phyloP scores from a whole-genome alignment of 1,139 yeast genomes.

The Casaregolazyma suthepensis region DNA sequence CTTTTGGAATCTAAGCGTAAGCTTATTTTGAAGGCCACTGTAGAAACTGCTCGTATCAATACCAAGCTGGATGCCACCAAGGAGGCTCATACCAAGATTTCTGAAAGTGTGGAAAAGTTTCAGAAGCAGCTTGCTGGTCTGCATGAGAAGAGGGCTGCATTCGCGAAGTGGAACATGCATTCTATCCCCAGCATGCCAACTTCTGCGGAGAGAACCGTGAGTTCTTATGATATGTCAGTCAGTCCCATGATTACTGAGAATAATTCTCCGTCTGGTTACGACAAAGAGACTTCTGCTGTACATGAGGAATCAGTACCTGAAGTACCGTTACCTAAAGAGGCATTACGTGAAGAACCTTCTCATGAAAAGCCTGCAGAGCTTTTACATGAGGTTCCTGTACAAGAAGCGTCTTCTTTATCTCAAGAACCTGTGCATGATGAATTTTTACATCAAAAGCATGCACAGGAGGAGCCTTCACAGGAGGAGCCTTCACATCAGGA shows the following conservation, averaged over 20 bases:
- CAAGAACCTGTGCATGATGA: too few relatives aligned
- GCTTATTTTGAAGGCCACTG: neutral
- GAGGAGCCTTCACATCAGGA: too few relatives aligned
- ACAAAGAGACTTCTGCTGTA: neutral
- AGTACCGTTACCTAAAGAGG: too few relatives aligned
- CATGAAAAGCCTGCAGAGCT: too few relatives aligned
- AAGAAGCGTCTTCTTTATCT: too few relatives aligned
- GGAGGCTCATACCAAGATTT: neutral
- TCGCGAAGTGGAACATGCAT: neutral
- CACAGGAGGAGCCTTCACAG: too few relatives aligned
- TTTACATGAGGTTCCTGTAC: too few relatives aligned
- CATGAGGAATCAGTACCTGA: neutral
- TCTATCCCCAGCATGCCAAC: neutral
- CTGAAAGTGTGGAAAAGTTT: neutral
- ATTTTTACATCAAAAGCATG: too few relatives aligned
- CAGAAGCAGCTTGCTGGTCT: conserved; percentile 1
- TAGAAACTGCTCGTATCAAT: neutral
- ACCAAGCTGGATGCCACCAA: conserved; percentile 3
- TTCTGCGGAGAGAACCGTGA: neutral
- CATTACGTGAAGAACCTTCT: too few relatives aligned
- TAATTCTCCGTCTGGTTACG: neutral
- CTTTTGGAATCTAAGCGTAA: conserved; percentile 9
- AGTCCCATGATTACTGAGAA: neutral
- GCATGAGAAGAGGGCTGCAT: neutral
- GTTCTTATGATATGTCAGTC: neutral